Evolutionary conservation across 106 monocot genomes (phyloP), one percentile per base, ranked within the genome.

Genomic region (Agapanthus africanus): DNA sequence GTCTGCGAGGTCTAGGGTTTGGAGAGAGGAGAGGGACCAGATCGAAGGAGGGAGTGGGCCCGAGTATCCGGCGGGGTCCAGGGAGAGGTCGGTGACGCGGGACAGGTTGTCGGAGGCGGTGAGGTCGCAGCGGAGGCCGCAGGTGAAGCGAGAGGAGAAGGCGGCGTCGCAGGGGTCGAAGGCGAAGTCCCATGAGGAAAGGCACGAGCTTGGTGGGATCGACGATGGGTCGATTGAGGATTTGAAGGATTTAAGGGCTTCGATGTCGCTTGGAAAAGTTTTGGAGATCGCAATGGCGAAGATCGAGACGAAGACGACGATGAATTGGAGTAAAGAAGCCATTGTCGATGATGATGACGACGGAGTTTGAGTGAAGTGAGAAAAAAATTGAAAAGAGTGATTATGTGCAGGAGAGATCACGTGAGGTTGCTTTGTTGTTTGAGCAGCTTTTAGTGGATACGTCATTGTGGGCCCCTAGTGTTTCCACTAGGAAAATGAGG

Each of bases 161-260:
- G 80, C 73, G 60, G 82, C 54, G 75, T 70, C 77, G 78, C 91
- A 91, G 46, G 91, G 87, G 74, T 91, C 91, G 69, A 36, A 31
- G 73, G 79, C 6, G 82, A 91, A 84, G 87, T 84, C 71, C 91
- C 91, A 91, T 14, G 87, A 64, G 80, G 54, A 35, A 70, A 91
- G 77, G 82, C 91, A 91, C 63, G 87, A 87, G 59, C 77, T 74
- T 0, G 74, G 61, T 8, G 71, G 74, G 22, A 87, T 62, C 39
- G 91, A 82, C 41, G 70, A 6, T 2, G 77, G 65, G 16, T 71
- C 69, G 23, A 91, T 57, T 2, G 84, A 71, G 0, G 16, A 28
- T 30, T 78, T 68, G 0, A 91, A 26, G 7, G 67, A 50, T 19
- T 71, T 71, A 16, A 91, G 79, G 7, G 91, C 80, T 21, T 54